These are phyloP conservation scores for Phaffomyces thermotolerans DNA, from an alignment of 805 yeast species.

Conservation along the genomic window DNA sequence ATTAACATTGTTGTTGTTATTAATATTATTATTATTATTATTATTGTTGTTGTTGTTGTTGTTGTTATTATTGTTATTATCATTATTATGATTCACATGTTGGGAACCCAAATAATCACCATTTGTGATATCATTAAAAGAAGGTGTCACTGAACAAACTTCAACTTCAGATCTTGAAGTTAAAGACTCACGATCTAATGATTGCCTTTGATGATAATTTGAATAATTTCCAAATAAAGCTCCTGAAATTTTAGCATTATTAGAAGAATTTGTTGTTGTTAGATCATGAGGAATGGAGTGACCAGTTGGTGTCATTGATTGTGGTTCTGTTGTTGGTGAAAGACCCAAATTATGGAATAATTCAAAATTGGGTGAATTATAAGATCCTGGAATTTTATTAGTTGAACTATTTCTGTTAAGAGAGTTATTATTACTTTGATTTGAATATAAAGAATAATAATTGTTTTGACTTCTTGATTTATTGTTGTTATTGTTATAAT, in stretches of 20 bases:
- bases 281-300: background rate
- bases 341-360: slow-evolving; percentile 6
- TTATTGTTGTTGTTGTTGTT: background rate
- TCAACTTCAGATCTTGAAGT: slow-evolving; percentile 23
- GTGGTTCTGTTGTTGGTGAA: slow-evolving; percentile 7
- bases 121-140: slow-evolving; percentile 31
- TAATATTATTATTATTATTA: background rate
- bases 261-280: background rate
- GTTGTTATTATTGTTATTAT: background rate
- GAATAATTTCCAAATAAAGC: slow-evolving; percentile 6
- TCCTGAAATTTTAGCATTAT: background rate
- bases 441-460: slow-evolving; percentile 2
- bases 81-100: background rate
- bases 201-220: background rate
- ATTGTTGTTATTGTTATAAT: background rate
- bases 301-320: slow-evolving; percentile 3
- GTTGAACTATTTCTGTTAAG: no score
- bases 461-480: background rate
- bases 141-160: slow-evolving; percentile 33
- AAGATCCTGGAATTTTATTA: background rate
- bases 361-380: slow-evolving; percentile 2
- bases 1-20: background rate
- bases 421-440: background rate
- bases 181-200: slow-evolving; percentile 3
- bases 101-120: background rate